A percentile compares a stretch with the other conserved stretches of the same genome.
phyloP scores from a whole-genome alignment of 768 basidiomycete species.

The Lepiota venenata region DNA sequence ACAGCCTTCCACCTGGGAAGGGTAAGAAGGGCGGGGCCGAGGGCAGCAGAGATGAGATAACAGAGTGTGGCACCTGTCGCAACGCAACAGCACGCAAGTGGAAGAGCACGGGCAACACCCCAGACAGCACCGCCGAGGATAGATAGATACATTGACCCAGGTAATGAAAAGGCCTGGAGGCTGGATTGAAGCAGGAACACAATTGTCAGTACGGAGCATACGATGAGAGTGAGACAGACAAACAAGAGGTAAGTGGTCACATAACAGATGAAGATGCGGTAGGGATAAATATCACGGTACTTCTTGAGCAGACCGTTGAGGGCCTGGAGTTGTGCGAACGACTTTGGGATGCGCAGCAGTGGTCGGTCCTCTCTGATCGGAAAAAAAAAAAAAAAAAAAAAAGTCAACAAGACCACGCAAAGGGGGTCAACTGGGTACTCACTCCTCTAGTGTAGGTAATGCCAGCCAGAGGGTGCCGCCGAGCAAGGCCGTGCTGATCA shows the following conservation, averaged over 20 bases:
- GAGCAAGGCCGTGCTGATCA: slow-evolving; percentile 64
- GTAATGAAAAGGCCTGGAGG: slow-evolving; percentile 93
- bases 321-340: slow-evolving; percentile 81
- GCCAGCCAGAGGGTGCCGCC: slow-evolving; percentile 79
- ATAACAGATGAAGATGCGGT: slow-evolving; percentile 83
- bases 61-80: slow-evolving; percentile 89
- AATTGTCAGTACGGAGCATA: background rate
- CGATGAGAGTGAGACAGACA: slow-evolving; percentile 27
- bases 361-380: slow-evolving; percentile 66
- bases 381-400: background rate
- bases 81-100: slow-evolving; percentile 90
- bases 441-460: slow-evolving; percentile 78
- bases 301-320: slow-evolving; percentile 87
- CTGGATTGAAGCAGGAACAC: slow-evolving; percentile 36
- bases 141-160: slow-evolving; percentile 97
- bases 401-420: slow-evolving; percentile 13
- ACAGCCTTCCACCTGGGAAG: slow-evolving; percentile 82
- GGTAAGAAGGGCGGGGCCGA: slow-evolving; percentile 88
- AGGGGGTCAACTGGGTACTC: slow-evolving; percentile 26
- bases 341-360: slow-evolving; percentile 78
- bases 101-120: slow-evolving; percentile 83
- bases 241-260: slow-evolving; percentile 91
- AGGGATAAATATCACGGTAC: slow-evolving; percentile 86
- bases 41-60: slow-evolving; percentile 87
- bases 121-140: slow-evolving; percentile 96